Conservation (phyloP, 495 filamentous ascomycete species). For the Aspergillus biplanus region DNA sequence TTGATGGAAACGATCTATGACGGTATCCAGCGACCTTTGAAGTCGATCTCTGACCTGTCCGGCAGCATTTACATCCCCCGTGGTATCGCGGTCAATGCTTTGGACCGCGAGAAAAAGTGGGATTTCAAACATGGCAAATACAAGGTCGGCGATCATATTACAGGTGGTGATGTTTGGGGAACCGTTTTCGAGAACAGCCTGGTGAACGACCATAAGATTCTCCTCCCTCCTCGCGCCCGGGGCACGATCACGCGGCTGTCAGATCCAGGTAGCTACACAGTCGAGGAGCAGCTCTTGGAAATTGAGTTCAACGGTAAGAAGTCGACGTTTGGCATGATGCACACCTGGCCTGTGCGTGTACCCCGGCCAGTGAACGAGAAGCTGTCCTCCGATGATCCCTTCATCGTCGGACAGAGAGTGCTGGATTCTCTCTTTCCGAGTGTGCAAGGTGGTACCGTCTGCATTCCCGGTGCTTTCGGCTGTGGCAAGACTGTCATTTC, state of each 20-base stretch:
- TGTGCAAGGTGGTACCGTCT: slow-evolving; percentile 96
- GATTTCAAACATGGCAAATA: slow-evolving; percentile 82
- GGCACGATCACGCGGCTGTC: slow-evolving; percentile 92
- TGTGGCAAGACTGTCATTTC: slow-evolving; percentile 99
- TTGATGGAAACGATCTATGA: slow-evolving; percentile 99
- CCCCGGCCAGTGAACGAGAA: slow-evolving; percentile 90
- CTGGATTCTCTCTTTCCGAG: slow-evolving; percentile 97
- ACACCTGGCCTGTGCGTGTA: slow-evolving; percentile 98
- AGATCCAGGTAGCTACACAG: slow-evolving; percentile 87
- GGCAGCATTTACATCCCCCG: slow-evolving; percentile 96
- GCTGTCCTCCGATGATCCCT: slow-evolving; percentile 81
- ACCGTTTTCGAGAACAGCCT: slow-evolving; percentile 95
- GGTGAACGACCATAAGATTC: slow-evolving; percentile 90
- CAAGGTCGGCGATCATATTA: slow-evolving; percentile 96
- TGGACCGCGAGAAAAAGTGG: slow-evolving; percentile 90
- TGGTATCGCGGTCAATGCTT: slow-evolving; percentile 84
- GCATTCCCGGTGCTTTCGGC: slow-evolving; percentile 97
- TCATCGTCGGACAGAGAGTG: slow-evolving; percentile 95
- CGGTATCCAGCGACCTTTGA: slow-evolving; percentile 94
- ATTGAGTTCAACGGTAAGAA: slow-evolving; percentile 97
- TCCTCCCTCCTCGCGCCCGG: slow-evolving; percentile 86
- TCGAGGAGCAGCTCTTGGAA: slow-evolving; percentile 93
- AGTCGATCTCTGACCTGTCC: slow-evolving; percentile 74
- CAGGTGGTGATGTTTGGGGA: slow-evolving; percentile 94
- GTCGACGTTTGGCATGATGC: slow-evolving; percentile 94